Evolutionary conservation across 78 protist genomes (phyloP), one percentile per base, ranked within the genome.

Genomic region (slime mould (Dictyostelium discoideum)): DNA sequence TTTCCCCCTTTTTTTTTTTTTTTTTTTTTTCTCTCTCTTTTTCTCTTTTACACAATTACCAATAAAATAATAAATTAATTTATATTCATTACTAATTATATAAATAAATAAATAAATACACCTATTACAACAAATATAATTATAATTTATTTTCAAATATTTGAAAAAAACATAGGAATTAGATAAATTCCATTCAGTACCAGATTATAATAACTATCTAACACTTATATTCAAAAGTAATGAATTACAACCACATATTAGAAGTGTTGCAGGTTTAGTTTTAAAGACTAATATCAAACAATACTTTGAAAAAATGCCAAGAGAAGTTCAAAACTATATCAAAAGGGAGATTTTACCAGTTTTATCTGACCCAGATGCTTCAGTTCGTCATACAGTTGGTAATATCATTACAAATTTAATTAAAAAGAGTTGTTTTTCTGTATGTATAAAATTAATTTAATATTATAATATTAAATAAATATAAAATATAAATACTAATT

Each of bases 191-290:
- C 57, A 89, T 32, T 42, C 77, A 29, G 50, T 89, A 22, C 94
- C 94, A 80, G 94, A 89, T 39, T 89, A 89, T 46, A 89, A 89
- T 67, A 89, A 89, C 44, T 89, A 89, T 69, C 40, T 89, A 8
- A 81, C 87, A 60, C 26, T 67, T 29, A 89, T 89, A 4, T 89
- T 89, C 54, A 79, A 89, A 22, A 37, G 54, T 26, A 22, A 11
- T 8, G 65, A 89, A 22, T 39, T 89, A 24, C 77, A 57, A 29
- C 79, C 48, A 40, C 44, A 80, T 42, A 72, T 89, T 20, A 78
- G 94, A 67, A 63, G 44, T 63, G 86, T 78, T 18, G 57, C 94
- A 65, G 94, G 94, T 81, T 57, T 89, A 11, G 44, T 89, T 14
- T 89, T 89, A 39, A 89, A 89, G 57, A 67, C 76, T 6, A 89